phyloP scores from a whole-genome alignment of 371 early-diverging fungal species.

The Mucor lusitanicus region DNA sequence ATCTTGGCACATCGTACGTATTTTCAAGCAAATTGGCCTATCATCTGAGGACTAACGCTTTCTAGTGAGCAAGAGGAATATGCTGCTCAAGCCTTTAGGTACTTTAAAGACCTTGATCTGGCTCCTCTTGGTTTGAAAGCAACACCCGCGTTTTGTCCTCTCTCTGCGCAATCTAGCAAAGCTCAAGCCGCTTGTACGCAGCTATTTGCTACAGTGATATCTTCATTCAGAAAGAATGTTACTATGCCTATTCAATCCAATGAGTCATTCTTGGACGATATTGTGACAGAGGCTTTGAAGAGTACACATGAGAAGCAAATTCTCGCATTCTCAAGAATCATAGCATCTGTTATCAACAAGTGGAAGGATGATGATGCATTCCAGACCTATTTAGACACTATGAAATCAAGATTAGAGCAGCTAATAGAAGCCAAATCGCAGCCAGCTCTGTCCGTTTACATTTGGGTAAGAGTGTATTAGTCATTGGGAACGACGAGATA shows the following conservation, averaged over 20 bases:
- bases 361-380: constrained; percentile 33
- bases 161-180: constrained; percentile 1
- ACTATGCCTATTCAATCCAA: background rate
- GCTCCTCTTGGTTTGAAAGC: background rate
- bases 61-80: constrained; percentile 17
- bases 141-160: constrained; percentile 3
- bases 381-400: background rate
- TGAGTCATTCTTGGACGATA: constrained; percentile 34
- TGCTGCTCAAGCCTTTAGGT: background rate
- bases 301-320: constrained; percentile 36
- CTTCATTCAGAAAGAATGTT: background rate
- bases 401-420: background rate
- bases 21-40: background rate
- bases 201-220: constrained; percentile 11
- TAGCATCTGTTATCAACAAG: constrained; percentile 64
- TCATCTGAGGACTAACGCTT: background rate
- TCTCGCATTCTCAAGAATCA: constrained; percentile 46
- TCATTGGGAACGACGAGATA: background rate
- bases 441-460: constrained; percentile 28
- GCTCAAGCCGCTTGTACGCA: constrained; percentile 8
- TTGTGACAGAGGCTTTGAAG: constrained; percentile 46
- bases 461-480: constrained; percentile 27
- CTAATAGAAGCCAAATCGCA: constrained; percentile 4
- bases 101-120: constrained; percentile 7
- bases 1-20: constrained; percentile 6